Percentiles rank a stretch among this genome's conserved stretches.
These are phyloP conservation scores for Fraxinus sp. DNA, from an alignment of 305 asterid species.

Conservation along the genomic window DNA sequence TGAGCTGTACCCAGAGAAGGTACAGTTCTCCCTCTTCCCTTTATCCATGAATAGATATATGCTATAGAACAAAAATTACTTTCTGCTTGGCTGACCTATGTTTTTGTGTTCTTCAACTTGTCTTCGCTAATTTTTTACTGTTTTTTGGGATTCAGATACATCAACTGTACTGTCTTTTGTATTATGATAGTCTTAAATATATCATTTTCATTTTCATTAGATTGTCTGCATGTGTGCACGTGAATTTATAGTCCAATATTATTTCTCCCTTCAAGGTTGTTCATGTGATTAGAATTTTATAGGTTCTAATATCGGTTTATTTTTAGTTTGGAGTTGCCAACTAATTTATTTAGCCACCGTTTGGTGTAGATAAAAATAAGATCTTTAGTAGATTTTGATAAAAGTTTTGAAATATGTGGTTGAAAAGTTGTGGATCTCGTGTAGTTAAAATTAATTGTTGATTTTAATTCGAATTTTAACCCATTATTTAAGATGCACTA, in stretches of 20 bases:
- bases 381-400: not conserved
- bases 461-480: not conserved
- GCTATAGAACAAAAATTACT: not conserved
- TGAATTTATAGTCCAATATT: not conserved
- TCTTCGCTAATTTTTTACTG: not conserved
- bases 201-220: not conserved
- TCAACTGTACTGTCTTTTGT: not conserved
- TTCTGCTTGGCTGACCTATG: not conserved
- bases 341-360: not conserved
- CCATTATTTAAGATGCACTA: not conserved
- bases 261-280: not conserved
- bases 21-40: constrained; percentile 21
- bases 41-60: constrained; percentile 3
- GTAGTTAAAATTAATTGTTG: not conserved
- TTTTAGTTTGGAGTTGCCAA: not conserved
- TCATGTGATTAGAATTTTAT: not conserved
- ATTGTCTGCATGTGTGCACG: not conserved
- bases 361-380: not conserved
- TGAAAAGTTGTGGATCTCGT: not conserved
- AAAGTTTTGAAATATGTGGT: not conserved
- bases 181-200: not conserved
- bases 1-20: constrained; percentile 80
- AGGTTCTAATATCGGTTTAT: not conserved
- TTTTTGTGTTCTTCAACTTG: not conserved
- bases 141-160: not conserved